Percentiles rank a stretch among this genome's conserved stretches.
phyloP scores from a whole-genome alignment of 2,329 filamentous ascomycete genomes.

The Neopestalotiopsis rosae region DNA sequence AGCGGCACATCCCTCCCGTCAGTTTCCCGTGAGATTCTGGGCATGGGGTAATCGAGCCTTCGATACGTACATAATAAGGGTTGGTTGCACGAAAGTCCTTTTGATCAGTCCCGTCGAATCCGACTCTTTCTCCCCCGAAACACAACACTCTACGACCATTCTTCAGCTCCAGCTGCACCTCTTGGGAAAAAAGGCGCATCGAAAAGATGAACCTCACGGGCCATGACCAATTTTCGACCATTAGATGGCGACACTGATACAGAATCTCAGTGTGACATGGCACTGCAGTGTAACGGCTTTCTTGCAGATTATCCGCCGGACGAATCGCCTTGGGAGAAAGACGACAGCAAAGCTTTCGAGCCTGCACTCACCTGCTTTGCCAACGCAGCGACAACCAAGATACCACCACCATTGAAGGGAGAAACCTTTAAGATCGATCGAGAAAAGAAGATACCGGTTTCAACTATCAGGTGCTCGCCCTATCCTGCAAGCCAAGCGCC shows the following conservation, averaged over 20 bases:
- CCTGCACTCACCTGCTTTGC: background rate
- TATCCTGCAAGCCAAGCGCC: background rate
- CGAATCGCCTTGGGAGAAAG: background rate
- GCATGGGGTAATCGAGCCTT: background rate
- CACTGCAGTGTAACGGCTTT: background rate
- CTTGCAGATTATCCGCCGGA: background rate
- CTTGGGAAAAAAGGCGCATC: too few species aligned
- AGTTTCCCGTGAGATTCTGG: background rate
- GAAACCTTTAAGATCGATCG: background rate
- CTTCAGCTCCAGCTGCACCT: background rate
- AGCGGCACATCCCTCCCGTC: slow-evolving; percentile 1
- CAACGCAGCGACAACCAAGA: background rate
- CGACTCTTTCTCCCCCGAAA: background rate
- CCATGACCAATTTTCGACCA: background rate
- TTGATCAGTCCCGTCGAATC: background rate
- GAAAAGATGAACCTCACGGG: too few species aligned
- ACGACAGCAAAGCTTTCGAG: background rate
- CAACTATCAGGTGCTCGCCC: background rate
- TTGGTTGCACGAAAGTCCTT: background rate
- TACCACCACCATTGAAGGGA: background rate
- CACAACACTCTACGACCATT: background rate
- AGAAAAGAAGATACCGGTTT: background rate
- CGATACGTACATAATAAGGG: background rate
- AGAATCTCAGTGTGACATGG: background rate
- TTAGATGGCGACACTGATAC: background rate